Conservation (phyloP, 106 monocot genomes). For the Apostasia ramifera region DNA sequence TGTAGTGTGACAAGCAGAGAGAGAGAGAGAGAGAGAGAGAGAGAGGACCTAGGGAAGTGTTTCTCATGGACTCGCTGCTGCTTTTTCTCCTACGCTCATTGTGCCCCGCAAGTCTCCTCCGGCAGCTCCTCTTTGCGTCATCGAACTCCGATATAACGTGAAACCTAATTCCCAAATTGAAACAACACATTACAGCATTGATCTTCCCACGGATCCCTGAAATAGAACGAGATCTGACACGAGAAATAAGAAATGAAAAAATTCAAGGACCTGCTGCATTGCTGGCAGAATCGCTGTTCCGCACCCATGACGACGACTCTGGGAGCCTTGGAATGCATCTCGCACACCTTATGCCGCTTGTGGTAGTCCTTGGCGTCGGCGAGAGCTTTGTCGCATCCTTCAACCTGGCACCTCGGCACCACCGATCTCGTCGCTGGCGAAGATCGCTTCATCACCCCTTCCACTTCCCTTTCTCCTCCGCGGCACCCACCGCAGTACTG, state of each 20-base stretch:
- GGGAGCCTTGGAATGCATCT: slow-evolving; percentile 63
- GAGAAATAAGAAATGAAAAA: no score
- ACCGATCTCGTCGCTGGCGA: neutral
- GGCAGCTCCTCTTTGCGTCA: slow-evolving; percentile 71
- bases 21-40: neutral
- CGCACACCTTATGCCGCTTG: slow-evolving; percentile 72
- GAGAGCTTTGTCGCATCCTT: slow-evolving; percentile 45
- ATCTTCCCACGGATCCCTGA: neutral
- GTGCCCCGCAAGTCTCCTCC: slow-evolving; percentile 69
- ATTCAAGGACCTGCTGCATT: slow-evolving; percentile 40
- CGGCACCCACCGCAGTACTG: slow-evolving; percentile 33
- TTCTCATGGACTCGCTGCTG: slow-evolving; percentile 37
- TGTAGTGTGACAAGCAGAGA: neutral
- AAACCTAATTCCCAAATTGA: slow-evolving; percentile 19
- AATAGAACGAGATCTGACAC: neutral
- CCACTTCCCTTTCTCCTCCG: neutral
- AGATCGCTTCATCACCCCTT: slow-evolving; percentile 10
- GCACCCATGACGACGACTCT: slow-evolving; percentile 52
- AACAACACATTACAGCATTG: neutral
- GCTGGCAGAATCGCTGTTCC: slow-evolving; percentile 65
- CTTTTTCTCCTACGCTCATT: slow-evolving; percentile 78
- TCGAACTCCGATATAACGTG: slow-evolving; percentile 78
- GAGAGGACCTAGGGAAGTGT: slow-evolving; percentile 13
- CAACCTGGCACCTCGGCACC: slow-evolving; percentile 63
- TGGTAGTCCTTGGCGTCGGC: slow-evolving; percentile 62